phyloP scores from a whole-genome alignment of 1,284 basidiomycete genomes.

The Puccinia hordei region DNA sequence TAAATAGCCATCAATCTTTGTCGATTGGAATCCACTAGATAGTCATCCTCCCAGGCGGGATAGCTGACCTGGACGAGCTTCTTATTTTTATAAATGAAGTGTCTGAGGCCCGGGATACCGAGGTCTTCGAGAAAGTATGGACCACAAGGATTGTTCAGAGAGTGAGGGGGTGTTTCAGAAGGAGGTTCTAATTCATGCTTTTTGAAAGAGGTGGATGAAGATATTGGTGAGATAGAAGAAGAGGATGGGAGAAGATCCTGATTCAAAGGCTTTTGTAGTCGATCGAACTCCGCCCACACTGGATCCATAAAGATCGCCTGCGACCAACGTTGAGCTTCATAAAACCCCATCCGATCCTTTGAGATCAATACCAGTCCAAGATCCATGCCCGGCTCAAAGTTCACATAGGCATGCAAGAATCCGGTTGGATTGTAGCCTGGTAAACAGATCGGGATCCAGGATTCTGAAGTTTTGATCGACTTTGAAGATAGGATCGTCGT shows the following conservation, averaged over 20 bases:
- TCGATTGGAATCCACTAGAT: conserved; percentile 67
- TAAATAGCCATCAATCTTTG: conserved; percentile 60
- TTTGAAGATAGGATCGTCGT: conserved; percentile 62
- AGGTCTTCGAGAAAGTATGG: conserved; percentile 61
- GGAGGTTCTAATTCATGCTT: conserved; percentile 1
- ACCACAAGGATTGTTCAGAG: conserved; percentile 51
- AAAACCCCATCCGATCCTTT: conserved; percentile 48
- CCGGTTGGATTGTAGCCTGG: conserved; percentile 88
- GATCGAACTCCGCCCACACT: conserved; percentile 44
- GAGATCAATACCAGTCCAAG: conserved; percentile 44
- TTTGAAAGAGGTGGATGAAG: background rate
- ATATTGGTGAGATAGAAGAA: conserved; percentile 20
- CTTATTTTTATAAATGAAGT: conserved; percentile 92
- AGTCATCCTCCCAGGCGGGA: conserved; percentile 79
- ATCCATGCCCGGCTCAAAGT: conserved; percentile 64
- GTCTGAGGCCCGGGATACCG: conserved; percentile 80
- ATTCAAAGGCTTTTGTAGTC: background rate
- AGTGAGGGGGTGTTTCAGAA: conserved; percentile 33
- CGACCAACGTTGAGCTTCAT: conserved; percentile 23
- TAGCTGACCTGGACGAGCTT: conserved; percentile 82
- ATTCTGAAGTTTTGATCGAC: conserved; percentile 72
- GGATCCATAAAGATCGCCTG: conserved; percentile 13
- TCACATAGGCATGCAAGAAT: conserved; percentile 90
- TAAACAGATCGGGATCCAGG: conserved; percentile 92
- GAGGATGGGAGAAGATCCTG: background rate